A percentile compares a stretch with the other conserved stretches of the same genome.
Conservation (phyloP, 2,329 filamentous ascomycete species). For the Reticulascus tulasneorum region DNA sequence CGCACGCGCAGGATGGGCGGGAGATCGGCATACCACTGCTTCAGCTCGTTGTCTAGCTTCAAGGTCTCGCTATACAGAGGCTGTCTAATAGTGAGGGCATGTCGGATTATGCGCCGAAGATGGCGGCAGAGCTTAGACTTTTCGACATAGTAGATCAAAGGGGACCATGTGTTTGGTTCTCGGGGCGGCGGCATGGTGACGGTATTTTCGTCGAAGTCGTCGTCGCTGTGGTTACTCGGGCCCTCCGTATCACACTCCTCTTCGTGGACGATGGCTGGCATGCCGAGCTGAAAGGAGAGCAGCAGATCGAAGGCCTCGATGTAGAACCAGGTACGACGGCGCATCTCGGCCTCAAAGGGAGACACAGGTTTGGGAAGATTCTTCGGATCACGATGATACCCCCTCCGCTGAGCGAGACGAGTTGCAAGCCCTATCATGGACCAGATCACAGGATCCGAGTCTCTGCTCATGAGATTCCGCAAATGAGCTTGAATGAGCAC, state of each 20-base stretch:
- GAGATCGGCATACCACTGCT: conserved; percentile 30
- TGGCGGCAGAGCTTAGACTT: conserved; percentile 41
- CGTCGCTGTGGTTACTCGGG: conserved; percentile 43
- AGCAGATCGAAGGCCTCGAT: conserved; percentile 43
- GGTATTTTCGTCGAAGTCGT: conserved; percentile 47
- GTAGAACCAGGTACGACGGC: conserved; percentile 45
- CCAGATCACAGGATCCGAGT: conserved; percentile 42
- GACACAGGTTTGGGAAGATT: conserved; percentile 35
- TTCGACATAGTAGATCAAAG: conserved; percentile 36
- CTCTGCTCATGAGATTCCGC: conserved; percentile 35
- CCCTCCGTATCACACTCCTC: conserved; percentile 41
- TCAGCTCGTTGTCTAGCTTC: conserved; percentile 35
- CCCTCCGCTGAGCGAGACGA: conserved; percentile 47
- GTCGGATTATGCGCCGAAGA: conserved; percentile 38
- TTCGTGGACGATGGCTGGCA: conserved; percentile 46
- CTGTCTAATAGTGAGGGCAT: conserved; percentile 32
- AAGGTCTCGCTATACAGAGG: conserved; percentile 29
- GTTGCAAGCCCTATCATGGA: conserved; percentile 41
- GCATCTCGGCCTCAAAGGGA: conserved; percentile 48
- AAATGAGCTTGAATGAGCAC: conserved; percentile 41
- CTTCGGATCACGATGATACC: conserved; percentile 46
- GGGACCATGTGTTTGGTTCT: conserved; percentile 37
- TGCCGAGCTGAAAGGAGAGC: conserved; percentile 49
- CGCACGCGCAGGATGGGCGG: conserved; percentile 36
- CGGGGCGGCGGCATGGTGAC: conserved; percentile 37